Base-by-base conservation (phyloP, 495 filamentous ascomycete genomes). In the Xylaria castorea region DNA sequence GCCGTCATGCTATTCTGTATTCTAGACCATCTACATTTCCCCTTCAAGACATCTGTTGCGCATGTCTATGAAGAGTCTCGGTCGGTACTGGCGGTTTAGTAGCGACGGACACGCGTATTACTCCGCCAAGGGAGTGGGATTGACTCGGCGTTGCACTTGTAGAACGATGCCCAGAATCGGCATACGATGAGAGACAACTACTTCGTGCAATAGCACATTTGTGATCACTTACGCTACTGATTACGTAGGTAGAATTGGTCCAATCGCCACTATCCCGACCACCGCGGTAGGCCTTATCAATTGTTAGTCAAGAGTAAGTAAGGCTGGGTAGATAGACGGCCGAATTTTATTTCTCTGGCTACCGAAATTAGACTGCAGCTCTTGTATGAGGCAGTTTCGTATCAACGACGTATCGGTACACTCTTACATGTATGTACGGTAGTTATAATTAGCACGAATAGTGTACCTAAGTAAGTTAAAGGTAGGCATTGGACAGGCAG, bases 381-480 rank as follows among this genome's bases (percentile, higher is more conserved):
- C 51, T 14, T 30, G 51, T 30, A 30, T 25, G 53, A 57, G 53
- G 53, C 53, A 57, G 14, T 32, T 12, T 27, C 25, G 6, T 12
- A 18, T 32, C n/a, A 57, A 18, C 27, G 27, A 6, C 53, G 53
- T 57, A 57, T n/a, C 53, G 53, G 25, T 57, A 32, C 18, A 12
- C 12, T 8, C 5, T 27, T 27, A 44, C 22, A 40, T 44, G 38
- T 30, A 14, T 27, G 22, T 30, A 27, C 61, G 61, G 38, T 27
- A 44, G 22, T 44, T 64, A 64, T 64, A 64, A 64, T 64, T 64
- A 64, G 61, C 36, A 25, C 60, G 18, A n/a, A n/a, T 46, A 20
- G 16, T 18, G 32, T 60, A 18, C 2, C 8, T 32, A 18, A 9
- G n/a, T n/a, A n/a, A n/a, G n/a, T n/a, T n/a, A n/a, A n/a, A n/a